phyloP scores from a whole-genome alignment of 371 early-diverging fungal genomes.

The Rhizopus microsporus region DNA sequence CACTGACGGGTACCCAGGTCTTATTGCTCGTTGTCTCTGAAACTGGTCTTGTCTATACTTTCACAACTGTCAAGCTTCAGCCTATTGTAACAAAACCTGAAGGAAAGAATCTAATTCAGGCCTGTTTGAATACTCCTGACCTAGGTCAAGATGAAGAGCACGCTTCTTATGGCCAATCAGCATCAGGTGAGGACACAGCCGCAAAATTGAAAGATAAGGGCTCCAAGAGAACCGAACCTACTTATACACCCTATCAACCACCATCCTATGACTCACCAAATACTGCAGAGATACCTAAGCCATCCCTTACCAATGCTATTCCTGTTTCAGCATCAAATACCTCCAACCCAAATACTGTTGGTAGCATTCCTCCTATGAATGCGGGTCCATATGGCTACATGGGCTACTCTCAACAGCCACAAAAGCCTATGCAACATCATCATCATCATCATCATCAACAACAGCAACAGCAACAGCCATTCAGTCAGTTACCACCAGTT shows the following conservation, averaged over 20 bases:
- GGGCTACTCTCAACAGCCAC: background rate
- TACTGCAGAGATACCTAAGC: too few species aligned
- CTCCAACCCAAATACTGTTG: too few species aligned
- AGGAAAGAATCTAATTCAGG: conserved; percentile 87
- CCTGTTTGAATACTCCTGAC: conserved; percentile 85
- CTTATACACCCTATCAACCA: too few species aligned
- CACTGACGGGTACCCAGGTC: conserved; percentile 94
- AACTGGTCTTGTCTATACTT: conserved; percentile 96
- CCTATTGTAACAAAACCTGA: conserved; percentile 90
- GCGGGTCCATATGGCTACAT: background rate
- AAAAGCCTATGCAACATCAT: background rate
- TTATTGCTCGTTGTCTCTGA: conserved; percentile 91
- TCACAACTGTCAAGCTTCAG: conserved; percentile 92
- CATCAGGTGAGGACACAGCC: too few species aligned
- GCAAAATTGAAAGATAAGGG: too few species aligned
- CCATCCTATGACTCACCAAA: too few species aligned
- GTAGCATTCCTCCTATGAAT: background rate
- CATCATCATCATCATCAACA: background rate
- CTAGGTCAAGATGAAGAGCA: background rate
- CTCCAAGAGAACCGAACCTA: too few species aligned
- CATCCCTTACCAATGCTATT: too few species aligned
- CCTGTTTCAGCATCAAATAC: too few species aligned
- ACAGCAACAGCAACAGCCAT: background rate
- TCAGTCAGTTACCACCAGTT: background rate
- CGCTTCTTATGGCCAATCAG: too few species aligned